Evolutionary conservation across 768 basidiomycete species (phyloP).

Genomic region (Termitomyces sp.): DNA sequence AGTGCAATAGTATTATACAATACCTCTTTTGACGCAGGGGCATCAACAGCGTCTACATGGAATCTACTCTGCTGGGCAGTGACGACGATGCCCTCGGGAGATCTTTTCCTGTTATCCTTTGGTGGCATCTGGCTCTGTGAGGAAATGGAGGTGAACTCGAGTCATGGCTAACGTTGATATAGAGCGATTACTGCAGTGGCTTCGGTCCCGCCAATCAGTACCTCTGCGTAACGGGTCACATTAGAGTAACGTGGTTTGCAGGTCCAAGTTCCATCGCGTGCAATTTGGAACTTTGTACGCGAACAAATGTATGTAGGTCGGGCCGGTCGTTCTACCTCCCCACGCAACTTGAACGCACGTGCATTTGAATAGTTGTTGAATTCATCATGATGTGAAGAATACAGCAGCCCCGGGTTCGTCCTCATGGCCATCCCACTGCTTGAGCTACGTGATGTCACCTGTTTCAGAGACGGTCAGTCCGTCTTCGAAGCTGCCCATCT

Average conservation of each 20-base stretch:
- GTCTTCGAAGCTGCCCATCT: constrained; percentile 63
- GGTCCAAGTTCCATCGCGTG: too few relatives aligned
- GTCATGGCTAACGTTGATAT: background rate
- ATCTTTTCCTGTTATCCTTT: constrained; percentile 9
- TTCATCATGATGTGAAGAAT: background rate
- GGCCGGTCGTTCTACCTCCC: too few relatives aligned
- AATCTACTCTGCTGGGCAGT: constrained; percentile 45
- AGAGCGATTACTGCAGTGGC: too few relatives aligned
- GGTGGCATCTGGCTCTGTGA: constrained; percentile 4
- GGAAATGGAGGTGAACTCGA: background rate
- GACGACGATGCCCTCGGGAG: constrained; percentile 23
- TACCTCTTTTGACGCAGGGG: constrained; percentile 19
- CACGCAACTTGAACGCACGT: too few relatives aligned
- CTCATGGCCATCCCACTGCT: constrained; percentile 30
- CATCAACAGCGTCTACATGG: constrained; percentile 40
- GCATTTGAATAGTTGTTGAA: too few relatives aligned
- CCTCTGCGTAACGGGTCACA: too few relatives aligned
- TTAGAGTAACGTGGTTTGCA: too few relatives aligned
- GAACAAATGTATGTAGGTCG: too few relatives aligned
- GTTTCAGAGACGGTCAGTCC: constrained; percentile 36
- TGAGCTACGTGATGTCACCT: constrained; percentile 47
- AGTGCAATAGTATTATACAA: background rate
- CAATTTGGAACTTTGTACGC: too few relatives aligned
- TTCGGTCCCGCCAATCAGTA: too few relatives aligned
- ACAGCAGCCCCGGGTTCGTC: background rate